phyloP scores from a whole-genome alignment of 2,329 filamentous ascomycete species.

The Epichloe baconii region DNA sequence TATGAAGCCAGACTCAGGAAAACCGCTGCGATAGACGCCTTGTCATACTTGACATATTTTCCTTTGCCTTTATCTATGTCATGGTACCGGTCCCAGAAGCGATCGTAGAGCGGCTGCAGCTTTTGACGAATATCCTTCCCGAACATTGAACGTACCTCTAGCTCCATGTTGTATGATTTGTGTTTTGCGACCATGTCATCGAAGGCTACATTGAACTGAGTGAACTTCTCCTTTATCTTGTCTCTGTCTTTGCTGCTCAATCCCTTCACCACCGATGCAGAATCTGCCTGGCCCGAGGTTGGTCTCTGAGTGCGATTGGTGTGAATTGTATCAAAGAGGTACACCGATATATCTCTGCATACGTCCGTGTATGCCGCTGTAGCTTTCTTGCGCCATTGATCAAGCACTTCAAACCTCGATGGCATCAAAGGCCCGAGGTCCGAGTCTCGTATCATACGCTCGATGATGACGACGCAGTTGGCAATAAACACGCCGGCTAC shows the following conservation, averaged over 20 bases:
- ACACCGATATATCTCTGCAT: slow-evolving; percentile 76
- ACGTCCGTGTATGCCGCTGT: slow-evolving; percentile 69
- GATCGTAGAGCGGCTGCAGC: slow-evolving; percentile 84
- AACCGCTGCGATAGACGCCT: slow-evolving; percentile 59
- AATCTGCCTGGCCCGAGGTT: slow-evolving; percentile 62
- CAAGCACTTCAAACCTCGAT: slow-evolving; percentile 52
- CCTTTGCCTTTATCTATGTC: slow-evolving; percentile 96
- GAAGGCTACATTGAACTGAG: slow-evolving; percentile 78
- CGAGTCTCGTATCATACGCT: slow-evolving; percentile 70
- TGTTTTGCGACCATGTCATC: slow-evolving; percentile 79
- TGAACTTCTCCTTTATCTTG: slow-evolving; percentile 91
- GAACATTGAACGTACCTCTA: slow-evolving; percentile 70
- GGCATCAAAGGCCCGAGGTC: slow-evolving; percentile 64
- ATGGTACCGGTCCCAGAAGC: slow-evolving; percentile 96
- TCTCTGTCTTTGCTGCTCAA: slow-evolving; percentile 87
- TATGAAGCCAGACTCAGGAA: slow-evolving; percentile 36
- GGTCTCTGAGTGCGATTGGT: slow-evolving; percentile 66
- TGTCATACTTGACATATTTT: slow-evolving; percentile 97
- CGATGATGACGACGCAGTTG: slow-evolving; percentile 74
- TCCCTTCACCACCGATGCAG: slow-evolving; percentile 68
- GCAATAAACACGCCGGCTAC: slow-evolving; percentile 80
- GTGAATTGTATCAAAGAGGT: slow-evolving; percentile 83
- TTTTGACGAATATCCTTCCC: slow-evolving; percentile 78
- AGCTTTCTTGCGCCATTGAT: slow-evolving; percentile 79
- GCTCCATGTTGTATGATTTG: slow-evolving; percentile 78